Percentiles rank a stretch among this genome's conserved stretches.
phyloP scores from a whole-genome alignment of 805 yeast species.

The Saturnispora dispora region DNA sequence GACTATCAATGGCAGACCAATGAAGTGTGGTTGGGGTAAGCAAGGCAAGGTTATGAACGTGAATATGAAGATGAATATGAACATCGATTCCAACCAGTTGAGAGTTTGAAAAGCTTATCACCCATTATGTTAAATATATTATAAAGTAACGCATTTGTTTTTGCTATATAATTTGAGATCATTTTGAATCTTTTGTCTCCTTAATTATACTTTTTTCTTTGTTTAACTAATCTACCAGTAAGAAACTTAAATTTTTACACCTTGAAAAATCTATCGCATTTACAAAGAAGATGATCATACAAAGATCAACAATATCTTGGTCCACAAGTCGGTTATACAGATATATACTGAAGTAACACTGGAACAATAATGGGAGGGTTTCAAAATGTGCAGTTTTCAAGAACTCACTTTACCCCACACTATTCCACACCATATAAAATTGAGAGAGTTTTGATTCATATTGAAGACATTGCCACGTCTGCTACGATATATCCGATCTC shows the following conservation, averaged over 20 bases:
- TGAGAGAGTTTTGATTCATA: slow-evolving; percentile 63
- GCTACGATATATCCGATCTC: slow-evolving; percentile 88
- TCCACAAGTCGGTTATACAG: neutral
- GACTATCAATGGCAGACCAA: slow-evolving; percentile 63
- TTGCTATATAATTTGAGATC: slow-evolving; percentile 2
- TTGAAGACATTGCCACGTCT: slow-evolving; percentile 83
- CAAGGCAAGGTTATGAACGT: slow-evolving; percentile 8
- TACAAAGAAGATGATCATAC: neutral
- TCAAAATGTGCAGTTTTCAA: slow-evolving; percentile 24
- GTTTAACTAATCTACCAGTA: neutral
- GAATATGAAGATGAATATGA: neutral
- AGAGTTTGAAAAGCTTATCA: neutral
- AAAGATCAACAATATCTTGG: neutral
- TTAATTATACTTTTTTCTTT: neutral
- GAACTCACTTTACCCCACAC: slow-evolving; percentile 26
- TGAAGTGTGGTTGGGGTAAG: slow-evolving; percentile 86
- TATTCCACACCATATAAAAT: slow-evolving; percentile 26
- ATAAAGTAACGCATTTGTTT: slow-evolving; percentile 1
- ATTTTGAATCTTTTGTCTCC: neutral
- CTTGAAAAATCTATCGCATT: neutral
- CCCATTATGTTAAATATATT: neutral
- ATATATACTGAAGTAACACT: neutral
- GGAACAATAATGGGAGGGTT: slow-evolving; percentile 23
- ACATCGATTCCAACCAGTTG: slow-evolving; percentile 1
- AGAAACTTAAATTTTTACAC: neutral